phyloP scores from a whole-genome alignment of 1,284 basidiomycete genomes.

The Xerocomus subilludens region DNA sequence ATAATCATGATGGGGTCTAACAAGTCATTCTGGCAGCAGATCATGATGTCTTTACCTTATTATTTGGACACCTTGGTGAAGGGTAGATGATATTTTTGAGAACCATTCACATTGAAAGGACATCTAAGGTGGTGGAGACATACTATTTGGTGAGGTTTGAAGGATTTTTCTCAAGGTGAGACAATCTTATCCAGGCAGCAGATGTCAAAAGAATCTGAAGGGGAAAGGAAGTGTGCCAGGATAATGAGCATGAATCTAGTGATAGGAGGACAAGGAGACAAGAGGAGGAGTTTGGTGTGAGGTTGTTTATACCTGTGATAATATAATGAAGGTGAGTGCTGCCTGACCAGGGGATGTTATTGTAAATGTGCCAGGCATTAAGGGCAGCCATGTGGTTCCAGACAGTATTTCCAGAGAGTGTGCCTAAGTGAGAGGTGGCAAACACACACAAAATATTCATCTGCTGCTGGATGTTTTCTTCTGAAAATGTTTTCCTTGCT shows the following conservation, averaged over 20 bases:
- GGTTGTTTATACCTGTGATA: not conserved
- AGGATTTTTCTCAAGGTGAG: conserved; percentile 1
- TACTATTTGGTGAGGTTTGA: not conserved
- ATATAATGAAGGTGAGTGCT: not conserved
- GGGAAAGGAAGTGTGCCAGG: not conserved
- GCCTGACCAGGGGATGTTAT: not conserved
- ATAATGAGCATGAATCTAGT: not conserved
- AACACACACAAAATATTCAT: too few relatives aligned
- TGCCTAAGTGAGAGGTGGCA: too few relatives aligned
- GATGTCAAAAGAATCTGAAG: not conserved
- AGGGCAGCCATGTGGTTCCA: not conserved
- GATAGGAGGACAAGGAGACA: conserved; percentile 3
- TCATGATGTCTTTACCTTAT: not conserved
- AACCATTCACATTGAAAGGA: conserved; percentile 1
- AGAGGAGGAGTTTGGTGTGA: not conserved
- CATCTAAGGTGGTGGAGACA: not conserved
- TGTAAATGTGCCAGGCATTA: conserved; percentile 27
- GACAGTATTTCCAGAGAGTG: too few relatives aligned
- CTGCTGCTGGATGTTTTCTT: too few relatives aligned
- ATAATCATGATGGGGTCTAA: conserved; percentile 17
- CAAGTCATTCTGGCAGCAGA: not conserved
- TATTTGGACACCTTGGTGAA: conserved; percentile 14
- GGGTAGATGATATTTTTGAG: not conserved
- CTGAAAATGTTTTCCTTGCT: too few relatives aligned
- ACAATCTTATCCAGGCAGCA: conserved; percentile 24